Conservation (phyloP, 305 asterid genomes). For the Solanum hybrid region DNA sequence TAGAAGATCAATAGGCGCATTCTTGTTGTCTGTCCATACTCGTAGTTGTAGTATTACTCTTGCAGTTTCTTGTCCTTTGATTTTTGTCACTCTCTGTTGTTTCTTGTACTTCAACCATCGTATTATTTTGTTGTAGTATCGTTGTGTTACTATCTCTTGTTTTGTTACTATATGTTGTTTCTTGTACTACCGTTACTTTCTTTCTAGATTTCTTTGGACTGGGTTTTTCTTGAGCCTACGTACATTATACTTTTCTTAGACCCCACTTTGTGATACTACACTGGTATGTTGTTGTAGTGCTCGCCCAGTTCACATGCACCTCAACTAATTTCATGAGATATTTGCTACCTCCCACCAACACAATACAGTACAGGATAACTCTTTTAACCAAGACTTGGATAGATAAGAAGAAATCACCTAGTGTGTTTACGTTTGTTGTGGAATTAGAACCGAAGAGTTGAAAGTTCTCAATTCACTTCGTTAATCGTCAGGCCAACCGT, state of each 20-base stretch:
- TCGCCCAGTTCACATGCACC: not conserved
- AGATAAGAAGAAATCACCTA: not conserved
- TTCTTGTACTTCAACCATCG: not conserved
- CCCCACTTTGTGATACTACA: not conserved
- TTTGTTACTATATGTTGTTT: not conserved
- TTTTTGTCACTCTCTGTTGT: not conserved
- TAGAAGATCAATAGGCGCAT: not conserved
- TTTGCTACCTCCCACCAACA: not conserved
- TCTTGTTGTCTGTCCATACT: not conserved
- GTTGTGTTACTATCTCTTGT: not conserved
- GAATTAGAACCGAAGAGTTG: not conserved
- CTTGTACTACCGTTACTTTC: not conserved
- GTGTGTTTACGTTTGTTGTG: not conserved
- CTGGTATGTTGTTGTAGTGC: not conserved
- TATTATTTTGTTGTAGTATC: not conserved
- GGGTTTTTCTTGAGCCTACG: not conserved
- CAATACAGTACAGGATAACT: not conserved
- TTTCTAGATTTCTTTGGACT: not conserved
- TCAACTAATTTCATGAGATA: not conserved
- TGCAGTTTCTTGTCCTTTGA: not conserved
- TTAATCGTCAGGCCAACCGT: not conserved
- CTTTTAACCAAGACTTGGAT: not conserved
- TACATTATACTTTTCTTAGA: not conserved
- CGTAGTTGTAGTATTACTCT: not conserved
- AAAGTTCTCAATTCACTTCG: not conserved